A percentile compares a stretch with the other conserved stretches of the same genome.
Evolutionary conservation across 169 alveolate genomes (phyloP).

Genomic region (Cryptosporidium ubiquitum): DNA sequence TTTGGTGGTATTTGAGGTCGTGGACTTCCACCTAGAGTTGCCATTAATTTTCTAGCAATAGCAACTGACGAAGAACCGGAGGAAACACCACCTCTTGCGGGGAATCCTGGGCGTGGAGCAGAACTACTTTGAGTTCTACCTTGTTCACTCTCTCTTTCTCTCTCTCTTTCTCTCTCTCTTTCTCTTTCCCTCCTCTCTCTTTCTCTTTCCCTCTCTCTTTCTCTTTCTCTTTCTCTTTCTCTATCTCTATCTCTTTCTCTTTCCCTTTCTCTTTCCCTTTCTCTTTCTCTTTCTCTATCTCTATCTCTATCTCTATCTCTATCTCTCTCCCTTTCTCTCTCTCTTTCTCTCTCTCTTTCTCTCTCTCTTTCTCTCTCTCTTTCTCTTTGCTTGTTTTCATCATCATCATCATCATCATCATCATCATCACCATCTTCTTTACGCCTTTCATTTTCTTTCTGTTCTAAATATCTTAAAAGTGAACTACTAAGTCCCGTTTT

Average conservation of each 20-base stretch:
- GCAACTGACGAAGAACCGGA: not conserved
- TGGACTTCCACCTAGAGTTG: not conserved
- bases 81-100: not conserved
- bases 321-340: not conserved
- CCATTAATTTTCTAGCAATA: not conserved
- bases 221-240: slow-evolving; percentile 1
- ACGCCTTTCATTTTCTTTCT: not conserved
- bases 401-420: not conserved
- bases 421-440: not conserved
- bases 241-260: slow-evolving; percentile 9
- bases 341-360: not conserved
- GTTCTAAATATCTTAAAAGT: not conserved
- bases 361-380: not conserved
- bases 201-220: slow-evolving; percentile 13
- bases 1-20: not conserved
- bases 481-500: not conserved
- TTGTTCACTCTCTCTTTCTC: not conserved
- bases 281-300: not conserved
- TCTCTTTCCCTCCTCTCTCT: not conserved
- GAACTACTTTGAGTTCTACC: no score
- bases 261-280: slow-evolving; percentile 21
- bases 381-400: not conserved
- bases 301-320: slow-evolving; percentile 9
- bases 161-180: not conserved
- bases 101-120: not conserved